phyloP scores from a whole-genome alignment of 352 stramenopile genomes.

The Phytophthora tubulina region DNA sequence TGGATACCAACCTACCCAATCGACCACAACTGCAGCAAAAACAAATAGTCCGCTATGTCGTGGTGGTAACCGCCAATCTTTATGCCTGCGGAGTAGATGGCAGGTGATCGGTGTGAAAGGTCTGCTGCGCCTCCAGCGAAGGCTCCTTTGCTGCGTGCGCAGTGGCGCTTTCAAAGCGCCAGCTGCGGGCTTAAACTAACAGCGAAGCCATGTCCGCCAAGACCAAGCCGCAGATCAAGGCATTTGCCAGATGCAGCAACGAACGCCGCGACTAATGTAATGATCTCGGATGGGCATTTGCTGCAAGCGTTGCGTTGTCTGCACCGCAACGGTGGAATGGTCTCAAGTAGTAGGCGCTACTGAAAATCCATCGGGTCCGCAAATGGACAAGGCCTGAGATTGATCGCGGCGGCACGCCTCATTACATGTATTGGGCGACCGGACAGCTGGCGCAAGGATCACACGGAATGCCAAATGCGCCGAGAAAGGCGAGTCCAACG shows the following conservation, averaged over 20 bases:
- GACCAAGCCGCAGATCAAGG: background rate
- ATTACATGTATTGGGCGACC: slow-evolving; percentile 18
- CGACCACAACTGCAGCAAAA: too few relatives aligned
- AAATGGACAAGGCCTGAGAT: slow-evolving; percentile 39
- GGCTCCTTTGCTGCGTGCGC: background rate
- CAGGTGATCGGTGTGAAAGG: background rate
- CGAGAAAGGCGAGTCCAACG: slow-evolving; percentile 42
- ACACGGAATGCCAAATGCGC: slow-evolving; percentile 23
- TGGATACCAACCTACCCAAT: too few relatives aligned
- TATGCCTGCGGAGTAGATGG: background rate
- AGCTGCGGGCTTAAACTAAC: background rate
- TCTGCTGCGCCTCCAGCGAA: background rate
- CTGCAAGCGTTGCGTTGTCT: slow-evolving; percentile 6
- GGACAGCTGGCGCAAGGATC: slow-evolving; percentile 39
- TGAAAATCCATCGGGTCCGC: slow-evolving; percentile 34
- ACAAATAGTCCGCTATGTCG: too few relatives aligned
- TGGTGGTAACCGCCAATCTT: background rate
- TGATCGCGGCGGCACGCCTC: slow-evolving; percentile 24
- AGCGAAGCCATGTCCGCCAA: background rate
- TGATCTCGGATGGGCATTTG: slow-evolving; percentile 5
- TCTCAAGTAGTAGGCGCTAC: slow-evolving; percentile 9
- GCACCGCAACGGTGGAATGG: background rate
- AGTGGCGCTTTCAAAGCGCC: background rate
- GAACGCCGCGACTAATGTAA: slow-evolving; percentile 13
- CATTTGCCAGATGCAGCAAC: background rate